Evolutionary conservation across 768 basidiomycete genomes (phyloP).

Genomic region (Exidia glandulosa): DNA sequence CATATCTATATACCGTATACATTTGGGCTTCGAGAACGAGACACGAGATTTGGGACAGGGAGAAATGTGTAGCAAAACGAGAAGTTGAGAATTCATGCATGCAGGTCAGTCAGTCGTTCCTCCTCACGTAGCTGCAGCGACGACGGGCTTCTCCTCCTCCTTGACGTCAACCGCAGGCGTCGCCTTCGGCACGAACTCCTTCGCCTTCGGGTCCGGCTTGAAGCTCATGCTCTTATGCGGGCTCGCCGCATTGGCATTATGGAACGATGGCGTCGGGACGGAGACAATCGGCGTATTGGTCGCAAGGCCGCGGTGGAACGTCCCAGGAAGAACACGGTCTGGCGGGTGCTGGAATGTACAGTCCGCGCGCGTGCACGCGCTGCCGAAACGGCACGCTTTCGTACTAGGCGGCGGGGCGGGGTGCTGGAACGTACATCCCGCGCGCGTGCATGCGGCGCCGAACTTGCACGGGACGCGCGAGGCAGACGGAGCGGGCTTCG

Average conservation of each 20-base stretch:
- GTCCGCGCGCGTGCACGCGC: conserved; percentile 71
- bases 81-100: not conserved
- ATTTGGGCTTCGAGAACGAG: too few relatives aligned
- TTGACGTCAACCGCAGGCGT: not conserved
- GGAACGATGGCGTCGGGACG: conserved; percentile 42
- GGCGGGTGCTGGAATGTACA: conserved; percentile 92
- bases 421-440: conserved; percentile 57
- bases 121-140: not conserved
- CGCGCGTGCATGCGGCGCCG: conserved; percentile 58
- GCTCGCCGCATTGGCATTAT: conserved; percentile 30
- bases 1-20: too few relatives aligned
- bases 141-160: conserved; percentile 3
- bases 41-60: not conserved
- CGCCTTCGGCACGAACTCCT: conserved; percentile 7
- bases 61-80: not conserved
- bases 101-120: conserved; percentile 21
- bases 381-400: conserved; percentile 69
- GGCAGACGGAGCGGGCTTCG: conserved; percentile 10
- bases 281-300: conserved; percentile 49
- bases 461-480: conserved; percentile 47
- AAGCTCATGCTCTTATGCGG: conserved; percentile 64
- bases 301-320: conserved; percentile 71
- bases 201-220: conserved; percentile 24
- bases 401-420: conserved; percentile 30
- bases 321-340: conserved; percentile 64